Percentiles rank a stretch among this genome's conserved stretches.
These are phyloP conservation scores for Myxozyma kluyveri DNA, from an alignment of 805 yeast genomes.

Conservation along the genomic window DNA sequence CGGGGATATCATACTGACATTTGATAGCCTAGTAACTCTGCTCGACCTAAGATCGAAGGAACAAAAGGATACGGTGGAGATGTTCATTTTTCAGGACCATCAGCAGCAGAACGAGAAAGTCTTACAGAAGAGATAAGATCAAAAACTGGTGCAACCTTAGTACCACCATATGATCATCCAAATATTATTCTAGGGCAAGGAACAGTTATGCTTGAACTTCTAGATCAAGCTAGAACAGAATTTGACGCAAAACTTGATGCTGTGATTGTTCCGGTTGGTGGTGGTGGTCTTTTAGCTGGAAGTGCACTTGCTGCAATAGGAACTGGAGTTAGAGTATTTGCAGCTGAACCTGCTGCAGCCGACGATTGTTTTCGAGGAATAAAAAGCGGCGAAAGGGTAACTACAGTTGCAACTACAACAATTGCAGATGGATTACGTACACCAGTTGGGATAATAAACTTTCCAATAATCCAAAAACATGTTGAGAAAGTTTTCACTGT, in stretches of 20 bases:
- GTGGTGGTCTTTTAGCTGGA: conserved; percentile 54
- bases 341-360: conserved; percentile 32
- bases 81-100: conserved; percentile 43
- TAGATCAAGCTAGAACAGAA: conserved; percentile 41
- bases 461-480: conserved; percentile 24
- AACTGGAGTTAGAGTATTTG: conserved; percentile 29
- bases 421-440: conserved; percentile 34
- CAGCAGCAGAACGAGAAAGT: conserved; percentile 49
- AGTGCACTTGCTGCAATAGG: conserved; percentile 29
- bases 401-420: conserved; percentile 21
- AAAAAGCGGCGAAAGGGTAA: conserved; percentile 26
- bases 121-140: conserved; percentile 43
- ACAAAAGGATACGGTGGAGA: conserved; percentile 51
- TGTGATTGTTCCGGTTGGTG: conserved; percentile 53
- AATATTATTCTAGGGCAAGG: conserved; percentile 54
- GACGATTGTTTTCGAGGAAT: conserved; percentile 32
- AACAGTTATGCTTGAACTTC: conserved; percentile 47
- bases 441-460: conserved; percentile 30
- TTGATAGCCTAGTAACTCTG: conserved; percentile 47
- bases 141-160: conserved; percentile 43
- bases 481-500: conserved; percentile 31
- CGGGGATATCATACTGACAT: background rate
- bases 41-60: conserved; percentile 48
- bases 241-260: conserved; percentile 44
- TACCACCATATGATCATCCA: conserved; percentile 53